Evolutionary conservation across 805 yeast species (phyloP).

Genomic region (Metschnikowia matae): DNA sequence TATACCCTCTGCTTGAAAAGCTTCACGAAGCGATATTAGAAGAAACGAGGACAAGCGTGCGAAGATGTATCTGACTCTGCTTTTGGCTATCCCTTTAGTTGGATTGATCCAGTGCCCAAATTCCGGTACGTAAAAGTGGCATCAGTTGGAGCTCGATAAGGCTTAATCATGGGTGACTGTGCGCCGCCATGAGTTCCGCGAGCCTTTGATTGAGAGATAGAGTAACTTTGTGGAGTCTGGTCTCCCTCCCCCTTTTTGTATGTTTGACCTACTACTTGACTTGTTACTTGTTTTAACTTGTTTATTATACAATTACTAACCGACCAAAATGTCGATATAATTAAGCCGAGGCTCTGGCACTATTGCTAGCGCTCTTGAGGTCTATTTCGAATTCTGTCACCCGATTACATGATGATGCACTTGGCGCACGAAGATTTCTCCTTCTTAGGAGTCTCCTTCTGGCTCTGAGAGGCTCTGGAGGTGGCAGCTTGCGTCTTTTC

Average conservation of each 20-base stretch:
- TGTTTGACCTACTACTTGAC: not conserved
- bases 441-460: slow-evolving; percentile 3
- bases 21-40: slow-evolving; percentile 6
- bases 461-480: slow-evolving; percentile 12
- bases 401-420: slow-evolving; percentile 13
- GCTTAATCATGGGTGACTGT: not conserved
- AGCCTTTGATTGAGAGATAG: slow-evolving; percentile 12
- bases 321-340: too few species aligned
- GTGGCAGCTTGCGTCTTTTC: not conserved
- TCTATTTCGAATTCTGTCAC: not conserved
- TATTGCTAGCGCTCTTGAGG: not conserved
- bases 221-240: slow-evolving; percentile 11
- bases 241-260: slow-evolving; percentile 7
- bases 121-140: slow-evolving; percentile 13
- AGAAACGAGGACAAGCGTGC: not conserved
- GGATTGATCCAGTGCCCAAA: slow-evolving; percentile 15
- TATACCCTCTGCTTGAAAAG: slow-evolving; percentile 6
- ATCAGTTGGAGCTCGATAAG: not conserved
- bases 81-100: slow-evolving; percentile 14
- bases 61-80: not conserved
- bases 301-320: slow-evolving; percentile 1
- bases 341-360: not conserved
- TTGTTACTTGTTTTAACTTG: not conserved
- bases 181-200: slow-evolving; percentile 2
- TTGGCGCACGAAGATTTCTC: slow-evolving; percentile 15